Base-by-base conservation (phyloP, 2,329 filamentous ascomycete genomes). In the Aquanectria penicillioides region DNA sequence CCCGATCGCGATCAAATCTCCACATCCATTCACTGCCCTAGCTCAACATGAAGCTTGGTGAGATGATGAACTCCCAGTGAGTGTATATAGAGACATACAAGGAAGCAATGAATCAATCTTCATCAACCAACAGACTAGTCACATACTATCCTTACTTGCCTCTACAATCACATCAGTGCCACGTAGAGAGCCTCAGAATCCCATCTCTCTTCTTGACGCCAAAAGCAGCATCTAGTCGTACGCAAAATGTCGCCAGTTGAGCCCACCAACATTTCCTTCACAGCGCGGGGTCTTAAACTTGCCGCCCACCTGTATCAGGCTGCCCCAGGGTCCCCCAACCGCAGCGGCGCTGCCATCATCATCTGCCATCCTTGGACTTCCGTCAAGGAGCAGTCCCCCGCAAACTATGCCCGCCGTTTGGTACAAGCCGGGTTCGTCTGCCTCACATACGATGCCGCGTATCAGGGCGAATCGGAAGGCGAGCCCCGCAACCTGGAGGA, bases 351-450 rank as follows among this genome's bases (percentile, higher is more conserved):
- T 11, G 59, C 55, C 5, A 40, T 77, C 13, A 62, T 75, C 15
- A 59, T 76, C 37, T 49, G 61, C 34, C 73, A 77, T 49, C 76
- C 74, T 0, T 50, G 56, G 23, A 71, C 61, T 33, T 67, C 59
- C 6, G 62, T 78, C 33, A 79, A 80, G 54, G 77, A 80, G 61
- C 76, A 79, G 61, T 68, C 75, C 1, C 29, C 75, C 3, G 68
- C 63, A 7, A 56, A 69, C 36, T 74, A 79, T 43, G 75, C 75
- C 6, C 53, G 61, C 2, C 26, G 54, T 1, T 67, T 79, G 6
- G 43, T 72, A 5, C 37, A 71, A 25, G 52, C 56, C 2, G 75
- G 77, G 18, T 78, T 78, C 62, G 51, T 66, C 44, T 50, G 62
- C n/a, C 63, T 79, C 3, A 64, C 70, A 13, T 79, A 65, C 52